A percentile compares a stretch with the other conserved stretches of the same genome.
Conservation (phyloP, 306 rosid species). For the Vigna unguiculata region DNA sequence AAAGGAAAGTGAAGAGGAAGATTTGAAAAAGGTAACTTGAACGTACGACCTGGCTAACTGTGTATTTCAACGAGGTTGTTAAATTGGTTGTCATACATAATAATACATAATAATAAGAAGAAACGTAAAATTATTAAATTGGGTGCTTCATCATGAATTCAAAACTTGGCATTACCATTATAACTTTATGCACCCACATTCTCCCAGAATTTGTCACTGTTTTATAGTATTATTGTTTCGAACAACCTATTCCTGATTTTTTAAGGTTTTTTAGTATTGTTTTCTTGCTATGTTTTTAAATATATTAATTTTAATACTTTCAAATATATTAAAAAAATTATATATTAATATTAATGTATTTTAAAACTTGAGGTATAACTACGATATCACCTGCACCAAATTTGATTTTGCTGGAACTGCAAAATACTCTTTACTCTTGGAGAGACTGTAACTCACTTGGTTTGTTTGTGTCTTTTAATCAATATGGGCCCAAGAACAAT, state of each 20-base stretch:
- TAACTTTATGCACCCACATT: constrained; percentile 6
- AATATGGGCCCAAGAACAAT: not conserved
- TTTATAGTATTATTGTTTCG: too few species aligned
- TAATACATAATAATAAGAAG: too few species aligned
- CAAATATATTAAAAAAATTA: too few species aligned
- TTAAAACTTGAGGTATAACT: not conserved
- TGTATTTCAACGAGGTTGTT: constrained; percentile 4
- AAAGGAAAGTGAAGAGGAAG: constrained; percentile 23
- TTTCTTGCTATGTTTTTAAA: too few species aligned
- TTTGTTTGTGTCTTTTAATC: not conserved
- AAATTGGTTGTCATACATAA: too few species aligned
- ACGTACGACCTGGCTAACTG: constrained; percentile 11
- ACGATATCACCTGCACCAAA: not conserved
- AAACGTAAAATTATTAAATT: constrained; percentile 4
- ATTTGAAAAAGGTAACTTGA: constrained; percentile 5
- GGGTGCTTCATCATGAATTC: not conserved
- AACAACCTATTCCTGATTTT: too few species aligned
- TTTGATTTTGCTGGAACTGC: not conserved
- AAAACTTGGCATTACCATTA: constrained; percentile 1
- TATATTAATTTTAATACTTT: too few species aligned
- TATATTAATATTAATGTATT: too few species aligned
- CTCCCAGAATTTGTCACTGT: too few species aligned
- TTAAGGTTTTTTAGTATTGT: too few species aligned
- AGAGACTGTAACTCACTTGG: not conserved
- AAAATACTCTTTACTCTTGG: not conserved